phyloP scores from a whole-genome alignment of 2,329 filamentous ascomycete species.

The Epichloe baconii region DNA sequence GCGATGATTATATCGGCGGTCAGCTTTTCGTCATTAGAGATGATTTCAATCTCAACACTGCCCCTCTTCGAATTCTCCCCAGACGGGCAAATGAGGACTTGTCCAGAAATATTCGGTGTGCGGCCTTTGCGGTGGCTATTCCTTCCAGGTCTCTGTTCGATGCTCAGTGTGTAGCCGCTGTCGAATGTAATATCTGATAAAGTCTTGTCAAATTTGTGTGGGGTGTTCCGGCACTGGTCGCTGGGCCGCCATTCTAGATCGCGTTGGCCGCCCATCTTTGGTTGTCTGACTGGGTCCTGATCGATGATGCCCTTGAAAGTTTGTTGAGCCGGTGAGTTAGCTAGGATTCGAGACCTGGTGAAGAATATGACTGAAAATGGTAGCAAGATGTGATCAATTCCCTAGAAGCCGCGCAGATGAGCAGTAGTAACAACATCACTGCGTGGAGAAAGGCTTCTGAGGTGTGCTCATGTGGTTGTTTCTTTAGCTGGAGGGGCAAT shows the following conservation, averaged over 20 bases:
- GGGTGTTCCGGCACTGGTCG: conserved; percentile 14
- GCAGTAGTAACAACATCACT: too few species aligned
- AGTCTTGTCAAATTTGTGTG: conserved; percentile 9
- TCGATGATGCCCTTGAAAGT: conserved; percentile 11
- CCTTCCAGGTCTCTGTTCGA: conserved; percentile 25
- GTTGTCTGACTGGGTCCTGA: conserved; percentile 13
- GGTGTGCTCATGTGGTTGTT: too few species aligned
- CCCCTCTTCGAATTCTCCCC: conserved; percentile 19
- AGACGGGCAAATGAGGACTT: conserved; percentile 30
- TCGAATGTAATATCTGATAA: conserved; percentile 21
- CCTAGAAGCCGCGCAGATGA: too few species aligned
- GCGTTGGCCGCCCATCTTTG: conserved; percentile 8
- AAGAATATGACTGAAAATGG: not conserved
- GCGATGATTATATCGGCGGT: conserved; percentile 20
- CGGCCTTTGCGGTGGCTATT: conserved; percentile 10
- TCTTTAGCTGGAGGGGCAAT: not conserved
- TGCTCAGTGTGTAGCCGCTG: conserved; percentile 20
- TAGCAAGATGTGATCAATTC: too few species aligned
- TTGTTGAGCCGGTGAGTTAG: conserved; percentile 4
- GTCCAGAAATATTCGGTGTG: conserved; percentile 28
- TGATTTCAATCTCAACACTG: conserved; percentile 29
- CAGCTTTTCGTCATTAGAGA: conserved; percentile 31
- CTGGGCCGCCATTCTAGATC: conserved; percentile 16
- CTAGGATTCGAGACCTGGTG: not conserved
- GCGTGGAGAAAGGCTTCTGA: too few species aligned